phyloP scores from a whole-genome alignment of 345 rosid species.

The Geranium brycei region DNA sequence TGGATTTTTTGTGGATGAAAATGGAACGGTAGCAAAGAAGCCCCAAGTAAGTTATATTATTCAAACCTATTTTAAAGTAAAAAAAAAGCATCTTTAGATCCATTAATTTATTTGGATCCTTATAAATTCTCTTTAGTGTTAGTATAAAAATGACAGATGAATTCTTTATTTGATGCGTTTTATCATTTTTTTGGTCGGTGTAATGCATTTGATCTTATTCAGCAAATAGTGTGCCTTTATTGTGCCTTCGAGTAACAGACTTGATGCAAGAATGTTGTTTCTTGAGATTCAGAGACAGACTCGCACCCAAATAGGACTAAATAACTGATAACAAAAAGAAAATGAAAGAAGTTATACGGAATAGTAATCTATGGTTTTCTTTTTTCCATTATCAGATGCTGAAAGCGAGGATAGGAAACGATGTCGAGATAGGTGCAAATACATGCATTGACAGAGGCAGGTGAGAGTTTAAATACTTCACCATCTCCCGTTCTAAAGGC shows the following conservation, averaged over 20 bases:
- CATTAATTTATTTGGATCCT: not conserved
- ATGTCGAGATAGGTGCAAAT: conserved; percentile 81
- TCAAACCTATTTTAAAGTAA: not conserved
- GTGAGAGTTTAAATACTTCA: conserved; percentile 17
- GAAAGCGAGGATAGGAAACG: conserved; percentile 47
- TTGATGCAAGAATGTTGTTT: too few relatives aligned
- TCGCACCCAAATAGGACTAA: too few relatives aligned
- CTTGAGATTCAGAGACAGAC: too few relatives aligned
- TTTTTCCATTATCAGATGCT: conserved; percentile 28
- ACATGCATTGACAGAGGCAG: conserved; percentile 87
- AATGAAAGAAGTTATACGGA: not conserved
- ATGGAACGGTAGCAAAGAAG: conserved; percentile 62
- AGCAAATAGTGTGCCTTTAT: too few relatives aligned
- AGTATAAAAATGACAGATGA: too few relatives aligned
- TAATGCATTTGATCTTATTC: too few relatives aligned
- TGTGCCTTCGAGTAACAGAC: too few relatives aligned
- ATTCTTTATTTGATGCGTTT: too few relatives aligned
- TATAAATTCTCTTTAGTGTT: too few relatives aligned
- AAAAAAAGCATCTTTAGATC: not conserved
- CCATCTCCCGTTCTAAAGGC: too few relatives aligned
- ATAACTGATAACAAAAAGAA: too few relatives aligned
- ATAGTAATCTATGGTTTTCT: not conserved
- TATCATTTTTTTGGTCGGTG: too few relatives aligned
- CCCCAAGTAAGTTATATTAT: conserved; percentile 48
- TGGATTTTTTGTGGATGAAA: conserved; percentile 63